Percentiles rank a stretch among this genome's conserved stretches.
Conservation (phyloP, 805 yeast genomes). For the Grigorovia humatica region DNA sequence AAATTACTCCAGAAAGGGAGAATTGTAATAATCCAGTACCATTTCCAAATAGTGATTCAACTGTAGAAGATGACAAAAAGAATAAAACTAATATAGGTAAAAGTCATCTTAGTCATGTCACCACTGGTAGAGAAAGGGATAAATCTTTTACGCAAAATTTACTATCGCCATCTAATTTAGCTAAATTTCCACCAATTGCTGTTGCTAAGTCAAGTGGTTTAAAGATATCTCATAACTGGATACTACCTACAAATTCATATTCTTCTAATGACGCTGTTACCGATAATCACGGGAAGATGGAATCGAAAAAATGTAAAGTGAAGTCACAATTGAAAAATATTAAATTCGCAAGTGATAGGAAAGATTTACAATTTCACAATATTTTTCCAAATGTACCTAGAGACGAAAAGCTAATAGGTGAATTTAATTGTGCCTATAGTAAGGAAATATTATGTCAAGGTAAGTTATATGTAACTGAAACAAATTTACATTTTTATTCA, state of each 20-base stretch:
- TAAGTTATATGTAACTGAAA: slow-evolving; percentile 45
- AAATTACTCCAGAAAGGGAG: neutral
- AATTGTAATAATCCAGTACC: neutral
- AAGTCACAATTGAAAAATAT: slow-evolving; percentile 9
- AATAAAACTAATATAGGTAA: neutral
- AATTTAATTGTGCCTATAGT: slow-evolving; percentile 55
- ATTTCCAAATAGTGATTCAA: neutral
- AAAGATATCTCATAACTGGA: neutral
- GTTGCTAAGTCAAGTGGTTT: neutral
- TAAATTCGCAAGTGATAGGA: slow-evolving; percentile 35
- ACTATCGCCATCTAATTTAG: slow-evolving; percentile 13
- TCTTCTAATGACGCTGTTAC: neutral
- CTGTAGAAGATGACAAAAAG: neutral
- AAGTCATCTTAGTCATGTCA: neutral
- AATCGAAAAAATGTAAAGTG: neutral
- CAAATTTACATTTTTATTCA: slow-evolving; percentile 51
- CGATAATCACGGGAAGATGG: neutral
- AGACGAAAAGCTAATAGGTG: slow-evolving; percentile 46
- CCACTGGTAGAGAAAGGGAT: neutral
- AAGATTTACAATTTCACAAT: slow-evolving; percentile 51
- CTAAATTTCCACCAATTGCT: neutral
- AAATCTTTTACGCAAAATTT: slow-evolving; percentile 1
- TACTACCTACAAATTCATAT: neutral
- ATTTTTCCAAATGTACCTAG: slow-evolving; percentile 35
- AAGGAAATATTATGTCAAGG: slow-evolving; percentile 63